These are phyloP conservation scores for Cladosporium sp. DNA, from an alignment of 2,329 filamentous ascomycete genomes.

Conservation along the genomic window DNA sequence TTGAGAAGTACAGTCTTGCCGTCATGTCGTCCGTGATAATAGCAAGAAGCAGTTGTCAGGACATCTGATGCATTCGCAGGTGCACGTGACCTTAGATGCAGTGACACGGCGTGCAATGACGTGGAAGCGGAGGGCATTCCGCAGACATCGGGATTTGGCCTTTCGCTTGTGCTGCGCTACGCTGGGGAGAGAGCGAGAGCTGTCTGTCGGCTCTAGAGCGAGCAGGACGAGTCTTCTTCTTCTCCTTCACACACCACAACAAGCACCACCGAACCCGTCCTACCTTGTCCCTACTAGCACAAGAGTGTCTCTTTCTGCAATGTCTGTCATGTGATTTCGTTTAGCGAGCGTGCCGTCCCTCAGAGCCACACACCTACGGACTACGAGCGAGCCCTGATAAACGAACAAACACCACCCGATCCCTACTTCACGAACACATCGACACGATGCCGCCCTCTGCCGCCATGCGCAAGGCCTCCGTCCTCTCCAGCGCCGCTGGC, in stretches of 20 bases:
- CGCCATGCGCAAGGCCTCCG: conserved; percentile 10
- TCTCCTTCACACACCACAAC: not conserved
- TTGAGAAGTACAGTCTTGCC: no score
- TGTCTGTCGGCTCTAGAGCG: not conserved
- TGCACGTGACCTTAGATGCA: no score
- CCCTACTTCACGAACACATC: not conserved
- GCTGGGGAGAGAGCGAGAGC: not conserved
- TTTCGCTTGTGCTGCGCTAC: not conserved
- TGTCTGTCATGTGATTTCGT: conserved; percentile 2
- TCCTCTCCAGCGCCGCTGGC: conserved; percentile 2
- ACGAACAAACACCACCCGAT: not conserved
- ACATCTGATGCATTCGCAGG: no score
- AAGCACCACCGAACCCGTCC: not conserved
- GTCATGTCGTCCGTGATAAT: no score
- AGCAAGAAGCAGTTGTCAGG: no score
- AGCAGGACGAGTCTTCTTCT: not conserved
- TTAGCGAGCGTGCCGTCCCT: conserved; percentile 1
- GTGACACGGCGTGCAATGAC: not conserved
- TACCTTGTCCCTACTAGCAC: not conserved
- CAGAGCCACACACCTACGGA: not conserved
- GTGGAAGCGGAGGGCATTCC: not conserved
- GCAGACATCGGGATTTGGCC: conserved; percentile 2
- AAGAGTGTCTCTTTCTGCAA: not conserved
- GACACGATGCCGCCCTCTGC: conserved; percentile 9
- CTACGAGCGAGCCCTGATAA: not conserved